Conservation (phyloP, 805 yeast genomes). For the Candida pseudoglaebosa region DNA sequence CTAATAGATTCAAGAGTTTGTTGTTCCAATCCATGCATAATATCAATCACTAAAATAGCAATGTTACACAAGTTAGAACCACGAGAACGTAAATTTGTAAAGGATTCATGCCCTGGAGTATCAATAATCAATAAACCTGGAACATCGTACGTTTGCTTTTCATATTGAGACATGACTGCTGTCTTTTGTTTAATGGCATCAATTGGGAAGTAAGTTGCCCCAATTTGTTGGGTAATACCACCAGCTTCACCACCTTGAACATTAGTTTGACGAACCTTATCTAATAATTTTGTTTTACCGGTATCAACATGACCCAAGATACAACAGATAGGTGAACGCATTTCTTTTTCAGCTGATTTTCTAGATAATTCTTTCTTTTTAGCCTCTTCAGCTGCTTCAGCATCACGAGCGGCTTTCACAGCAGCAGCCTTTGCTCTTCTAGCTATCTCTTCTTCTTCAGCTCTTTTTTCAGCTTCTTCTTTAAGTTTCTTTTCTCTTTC, state of each 20-base stretch:
- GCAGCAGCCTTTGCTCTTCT: constrained; percentile 25
- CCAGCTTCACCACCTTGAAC: constrained; percentile 99
- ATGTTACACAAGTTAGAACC: constrained; percentile 99
- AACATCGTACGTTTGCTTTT: constrained; percentile 82
- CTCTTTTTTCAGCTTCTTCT: constrained; percentile 28
- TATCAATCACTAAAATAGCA: constrained; percentile 96
- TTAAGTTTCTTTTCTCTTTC: constrained; percentile 29
- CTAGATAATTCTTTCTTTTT: constrained; percentile 17
- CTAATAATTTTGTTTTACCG: constrained; percentile 96
- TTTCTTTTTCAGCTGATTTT: constrained; percentile 42
- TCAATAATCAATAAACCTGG: constrained; percentile 97
- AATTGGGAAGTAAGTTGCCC: constrained; percentile 99
- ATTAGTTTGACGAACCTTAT: constrained; percentile 96
- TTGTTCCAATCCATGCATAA: constrained; percentile 98
- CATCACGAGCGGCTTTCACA: constrained; percentile 20
- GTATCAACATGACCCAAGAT: constrained; percentile 99
- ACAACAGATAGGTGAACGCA: constrained; percentile 99
- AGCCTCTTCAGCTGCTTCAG: constrained; percentile 26
- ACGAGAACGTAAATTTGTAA: constrained; percentile 94
- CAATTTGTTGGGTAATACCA: constrained; percentile 99
- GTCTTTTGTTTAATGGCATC: constrained; percentile 90
- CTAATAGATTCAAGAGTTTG: constrained; percentile 94
- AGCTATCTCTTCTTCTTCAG: constrained; percentile 26
- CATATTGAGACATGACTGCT: constrained; percentile 82
- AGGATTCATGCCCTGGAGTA: constrained; percentile 99